Evolutionary conservation across 345 rosid species (phyloP).

Genomic region (Firmiana major): DNA sequence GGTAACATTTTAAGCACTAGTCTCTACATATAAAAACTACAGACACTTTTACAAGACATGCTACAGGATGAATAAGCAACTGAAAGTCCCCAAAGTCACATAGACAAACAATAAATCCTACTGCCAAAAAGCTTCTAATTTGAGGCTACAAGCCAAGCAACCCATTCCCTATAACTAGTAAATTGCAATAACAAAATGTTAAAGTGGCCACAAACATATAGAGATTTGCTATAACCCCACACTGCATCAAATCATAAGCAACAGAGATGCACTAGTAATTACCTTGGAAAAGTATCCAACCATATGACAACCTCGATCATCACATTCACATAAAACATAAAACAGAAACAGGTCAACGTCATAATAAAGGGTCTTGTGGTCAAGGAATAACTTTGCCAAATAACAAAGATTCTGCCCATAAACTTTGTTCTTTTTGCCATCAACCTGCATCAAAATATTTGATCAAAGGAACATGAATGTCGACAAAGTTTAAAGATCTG

Average conservation of each 20-base stretch:
- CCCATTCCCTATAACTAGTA: neutral
- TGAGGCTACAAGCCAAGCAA: neutral
- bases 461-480: neutral
- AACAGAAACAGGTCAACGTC: slow-evolving; percentile 95
- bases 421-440: slow-evolving; percentile 98
- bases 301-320: slow-evolving; percentile 99
- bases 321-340: slow-evolving; percentile 92
- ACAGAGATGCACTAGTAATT: slow-evolving; percentile 13
- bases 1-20: neutral
- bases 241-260: neutral
- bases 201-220: neutral
- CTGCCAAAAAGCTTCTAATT: neutral
- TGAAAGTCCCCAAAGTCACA: neutral
- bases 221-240: neutral
- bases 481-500: neutral
- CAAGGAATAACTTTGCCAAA: slow-evolving; percentile 94
- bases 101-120: neutral
- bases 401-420: slow-evolving; percentile 99
- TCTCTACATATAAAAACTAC: neutral
- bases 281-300: slow-evolving; percentile 99
- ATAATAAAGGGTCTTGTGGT: slow-evolving; percentile 98
- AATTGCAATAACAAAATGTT: neutral
- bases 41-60: neutral
- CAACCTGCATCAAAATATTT: slow-evolving; percentile 41
- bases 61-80: neutral